Evolutionary conservation across 768 basidiomycete species (phyloP), one percentile per base, ranked within the genome.

Genomic region (Collybia nuda): DNA sequence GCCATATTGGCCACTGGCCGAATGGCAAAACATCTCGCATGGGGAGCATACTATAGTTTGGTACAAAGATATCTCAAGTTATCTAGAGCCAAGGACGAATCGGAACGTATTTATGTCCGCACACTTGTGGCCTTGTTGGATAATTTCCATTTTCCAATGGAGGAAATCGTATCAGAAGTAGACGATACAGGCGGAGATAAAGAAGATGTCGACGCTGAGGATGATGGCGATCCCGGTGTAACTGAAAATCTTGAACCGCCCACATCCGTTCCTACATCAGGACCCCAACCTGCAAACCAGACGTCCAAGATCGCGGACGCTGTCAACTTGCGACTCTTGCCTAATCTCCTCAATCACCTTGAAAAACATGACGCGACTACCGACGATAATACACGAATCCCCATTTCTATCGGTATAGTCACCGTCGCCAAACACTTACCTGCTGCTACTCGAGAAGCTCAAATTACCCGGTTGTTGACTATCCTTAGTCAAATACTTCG

Each of bases 131-230:
- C 90, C 0, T 69, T 98, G 6, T 75, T 99, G 45, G 91, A 96
- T 61, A 85, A 85, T 60, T 99, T 98, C 74, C 89, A 91, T 61
- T 98, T 98, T 61, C 77, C 86, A 1, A 87, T 95, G 83, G 84
- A 87, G 43, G 79, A 85, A 18, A 57, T 65, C 0, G 68, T 82
- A 6, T 69, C 64, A 2, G 65, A 65, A 21, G 67, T 60, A 14
- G 65, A 62, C 3, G 63, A 57, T 0, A 64, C 63, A 18, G 65
- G 54, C 14, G 67, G 65, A 5, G 70, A 71, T 11, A 72, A 70
- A 6, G 71, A 68, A 6, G 66, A 60, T 19, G 64, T 60, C 2
- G 63, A 63, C 11, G 62, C 50, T 11, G 52, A 41, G 0, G 58
- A 60, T n/a, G 46, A 23, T 11, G 40, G 62, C 14, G 50, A 26